These are phyloP conservation scores for Ophiostoma novo-ulmi DNA, from an alignment of 2,329 filamentous ascomycete genomes.

Conservation along the genomic window DNA sequence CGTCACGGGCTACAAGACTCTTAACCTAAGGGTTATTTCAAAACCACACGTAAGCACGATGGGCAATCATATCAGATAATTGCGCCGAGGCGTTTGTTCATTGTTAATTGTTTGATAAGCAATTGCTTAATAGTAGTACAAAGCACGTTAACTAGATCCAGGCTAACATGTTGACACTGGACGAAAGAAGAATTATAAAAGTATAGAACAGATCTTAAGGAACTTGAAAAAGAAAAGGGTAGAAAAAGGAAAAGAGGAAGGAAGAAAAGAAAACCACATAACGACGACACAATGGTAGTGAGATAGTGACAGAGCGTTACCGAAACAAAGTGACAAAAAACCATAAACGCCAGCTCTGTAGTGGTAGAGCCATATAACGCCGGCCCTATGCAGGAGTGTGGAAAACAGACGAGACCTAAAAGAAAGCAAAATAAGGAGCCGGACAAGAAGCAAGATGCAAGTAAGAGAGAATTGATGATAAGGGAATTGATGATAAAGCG, in stretches of 20 bases:
- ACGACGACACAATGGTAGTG: background rate
- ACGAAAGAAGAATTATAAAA: background rate
- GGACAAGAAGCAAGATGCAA: background rate
- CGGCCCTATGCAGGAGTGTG: constrained; percentile 7
- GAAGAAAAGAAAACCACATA: background rate
- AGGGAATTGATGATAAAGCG: too few relatives aligned
- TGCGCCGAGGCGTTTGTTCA: background rate
- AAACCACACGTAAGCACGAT: background rate
- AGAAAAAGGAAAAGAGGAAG: background rate
- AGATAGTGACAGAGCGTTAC: background rate
- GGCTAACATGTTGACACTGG: background rate
- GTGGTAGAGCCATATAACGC: background rate
- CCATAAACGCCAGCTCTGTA: background rate
- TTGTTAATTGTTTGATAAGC: background rate
- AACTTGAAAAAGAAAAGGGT: background rate
- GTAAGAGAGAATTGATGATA: background rate
- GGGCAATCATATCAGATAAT: background rate
- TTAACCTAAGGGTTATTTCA: too few relatives aligned
- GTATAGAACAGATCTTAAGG: background rate
- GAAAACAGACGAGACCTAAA: background rate
- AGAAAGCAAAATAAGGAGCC: background rate
- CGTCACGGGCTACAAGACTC: too few relatives aligned
- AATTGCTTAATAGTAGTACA: background rate
- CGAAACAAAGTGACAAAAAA: background rate
- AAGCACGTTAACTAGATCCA: too few relatives aligned